These are phyloP conservation scores for Eucalyptus curtisii DNA, from an alignment of 345 rosid genomes.

Conservation along the genomic window DNA sequence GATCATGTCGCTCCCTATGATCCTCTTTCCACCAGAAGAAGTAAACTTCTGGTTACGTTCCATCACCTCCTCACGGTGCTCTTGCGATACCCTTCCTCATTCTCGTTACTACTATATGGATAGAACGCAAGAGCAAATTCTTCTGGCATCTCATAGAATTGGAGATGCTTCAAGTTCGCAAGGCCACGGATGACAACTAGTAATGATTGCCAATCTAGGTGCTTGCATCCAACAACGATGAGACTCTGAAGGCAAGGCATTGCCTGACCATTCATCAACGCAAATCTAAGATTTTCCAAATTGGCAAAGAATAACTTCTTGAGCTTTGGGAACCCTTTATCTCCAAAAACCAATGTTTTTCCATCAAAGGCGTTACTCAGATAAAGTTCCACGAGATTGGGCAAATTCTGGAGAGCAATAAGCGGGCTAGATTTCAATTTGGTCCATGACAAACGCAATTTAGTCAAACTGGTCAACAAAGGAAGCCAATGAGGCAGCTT, in stretches of 20 bases:
- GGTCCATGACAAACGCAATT: accelerated
- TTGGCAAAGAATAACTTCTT: accelerated
- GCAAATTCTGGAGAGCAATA: not conserved
- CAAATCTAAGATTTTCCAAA: not conserved
- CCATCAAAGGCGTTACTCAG: accelerated
- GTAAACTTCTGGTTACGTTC: too few species aligned
- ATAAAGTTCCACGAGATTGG: accelerated
- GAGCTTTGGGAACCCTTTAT: not conserved
- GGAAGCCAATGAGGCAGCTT: not conserved
- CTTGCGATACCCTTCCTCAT: too few species aligned
- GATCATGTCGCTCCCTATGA: too few species aligned
- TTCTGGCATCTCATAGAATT: too few species aligned
- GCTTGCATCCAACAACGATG: accelerated
- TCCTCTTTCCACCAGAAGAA: too few species aligned
- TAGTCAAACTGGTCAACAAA: not conserved
- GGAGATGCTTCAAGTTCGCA: not conserved
- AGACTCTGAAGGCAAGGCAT: not conserved
- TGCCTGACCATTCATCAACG: not conserved
- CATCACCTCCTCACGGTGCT: too few species aligned
- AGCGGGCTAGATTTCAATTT: not conserved
- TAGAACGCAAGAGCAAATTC: not conserved
- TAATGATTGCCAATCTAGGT: not conserved
- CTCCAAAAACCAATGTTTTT: not conserved
- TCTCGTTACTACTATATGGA: accelerated
- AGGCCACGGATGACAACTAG: not conserved